Conservation (phyloP, 129 eudicot genomes). For the Pulicaria dysenterica region DNA sequence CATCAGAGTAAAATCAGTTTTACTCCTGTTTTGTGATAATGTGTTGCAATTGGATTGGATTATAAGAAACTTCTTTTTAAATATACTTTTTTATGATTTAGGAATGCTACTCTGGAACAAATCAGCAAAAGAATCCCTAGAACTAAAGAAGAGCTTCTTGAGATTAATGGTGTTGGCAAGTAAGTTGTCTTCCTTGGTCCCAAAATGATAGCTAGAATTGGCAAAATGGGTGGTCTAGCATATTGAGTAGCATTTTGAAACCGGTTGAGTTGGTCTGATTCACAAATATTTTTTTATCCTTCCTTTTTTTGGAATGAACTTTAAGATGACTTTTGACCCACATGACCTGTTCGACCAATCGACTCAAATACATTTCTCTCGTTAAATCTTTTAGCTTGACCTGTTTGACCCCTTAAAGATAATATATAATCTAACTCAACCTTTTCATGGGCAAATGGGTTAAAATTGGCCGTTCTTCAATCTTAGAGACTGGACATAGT, state of each 20-base stretch:
- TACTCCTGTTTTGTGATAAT: neutral
- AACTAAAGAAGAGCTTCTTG: constrained; percentile 78
- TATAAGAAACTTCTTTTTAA: constrained; percentile 8
- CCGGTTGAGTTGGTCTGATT: neutral
- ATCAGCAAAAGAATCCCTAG: constrained; percentile 71
- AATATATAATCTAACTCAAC: neutral
- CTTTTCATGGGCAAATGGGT: neutral
- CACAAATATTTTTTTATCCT: neutral
- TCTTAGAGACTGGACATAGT: neutral
- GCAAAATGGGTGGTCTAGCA: neutral
- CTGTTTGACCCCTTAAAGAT: neutral
- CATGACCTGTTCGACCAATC: neutral
- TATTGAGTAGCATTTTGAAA: neutral
- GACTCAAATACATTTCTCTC: neutral
- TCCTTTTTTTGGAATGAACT: neutral
- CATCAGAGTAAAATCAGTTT: neutral
- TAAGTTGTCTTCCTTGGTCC: constrained; percentile 41
- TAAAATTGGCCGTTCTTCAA: neutral
- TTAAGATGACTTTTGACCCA: neutral
- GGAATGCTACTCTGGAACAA: constrained; percentile 57
- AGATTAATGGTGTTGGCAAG: constrained; percentile 84
- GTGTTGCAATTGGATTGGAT: neutral
- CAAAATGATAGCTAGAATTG: neutral
- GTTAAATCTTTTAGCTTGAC: neutral
- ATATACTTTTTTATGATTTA: constrained; percentile 24